phyloP scores from a whole-genome alignment of 441 rosid genomes.

The Arabidopsis lyrata region DNA sequence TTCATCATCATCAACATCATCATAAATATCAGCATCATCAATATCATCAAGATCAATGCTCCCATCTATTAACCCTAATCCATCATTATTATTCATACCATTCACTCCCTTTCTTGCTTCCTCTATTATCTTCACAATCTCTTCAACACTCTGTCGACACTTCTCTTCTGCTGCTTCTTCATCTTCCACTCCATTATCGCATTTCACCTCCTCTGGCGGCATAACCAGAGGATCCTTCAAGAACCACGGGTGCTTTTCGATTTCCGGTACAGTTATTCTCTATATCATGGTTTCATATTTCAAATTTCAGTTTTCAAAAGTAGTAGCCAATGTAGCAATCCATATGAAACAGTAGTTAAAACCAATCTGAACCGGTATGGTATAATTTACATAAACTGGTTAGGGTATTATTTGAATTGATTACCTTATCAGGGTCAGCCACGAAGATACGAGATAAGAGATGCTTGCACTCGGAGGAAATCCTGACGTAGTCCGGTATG shows the following conservation, averaged over 20 bases:
- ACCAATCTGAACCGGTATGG: conserved; percentile 1
- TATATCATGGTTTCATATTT: conserved; percentile 39
- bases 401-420: not conserved
- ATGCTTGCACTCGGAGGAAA: conserved; percentile 62
- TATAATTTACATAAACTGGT: not conserved
- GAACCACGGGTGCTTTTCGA: conserved; percentile 68
- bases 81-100: conserved; percentile 49
- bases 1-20: conserved; percentile 58
- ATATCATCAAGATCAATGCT: conserved; percentile 82
- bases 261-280: conserved; percentile 74
- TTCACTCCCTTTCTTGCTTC: conserved; percentile 62
- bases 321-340: not conserved
- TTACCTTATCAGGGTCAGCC: conserved; percentile 66
- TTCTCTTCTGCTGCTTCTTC: conserved; percentile 37
- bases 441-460: conserved; percentile 72
- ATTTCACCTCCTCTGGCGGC: conserved; percentile 40
- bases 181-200: conserved; percentile 27
- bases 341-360: not conserved
- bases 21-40: conserved; percentile 68
- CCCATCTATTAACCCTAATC: conserved; percentile 56
- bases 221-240: conserved; percentile 50
- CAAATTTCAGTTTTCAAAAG: not conserved
- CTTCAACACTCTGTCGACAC: conserved; percentile 55
- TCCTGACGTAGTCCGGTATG: conserved; percentile 68
- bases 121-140: conserved; percentile 55